phyloP scores from a whole-genome alignment of 352 stramenopile species.

The Globisporangium rhizosaccharum region DNA sequence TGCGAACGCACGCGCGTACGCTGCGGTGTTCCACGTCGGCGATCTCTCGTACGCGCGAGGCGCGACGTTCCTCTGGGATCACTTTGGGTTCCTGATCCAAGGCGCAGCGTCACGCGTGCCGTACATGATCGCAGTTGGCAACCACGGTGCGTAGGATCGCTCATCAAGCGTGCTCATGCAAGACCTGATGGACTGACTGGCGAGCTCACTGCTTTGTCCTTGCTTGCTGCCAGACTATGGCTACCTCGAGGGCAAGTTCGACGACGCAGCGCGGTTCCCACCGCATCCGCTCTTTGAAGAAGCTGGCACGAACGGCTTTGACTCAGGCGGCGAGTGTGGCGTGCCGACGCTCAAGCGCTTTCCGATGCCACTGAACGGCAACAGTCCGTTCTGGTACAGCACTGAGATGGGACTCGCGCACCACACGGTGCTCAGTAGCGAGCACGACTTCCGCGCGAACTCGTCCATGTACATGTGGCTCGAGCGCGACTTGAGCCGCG shows the following conservation, averaged over 20 bases:
- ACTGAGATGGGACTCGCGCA: conserved; percentile 46
- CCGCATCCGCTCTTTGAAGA: conserved; percentile 28
- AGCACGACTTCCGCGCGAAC: conserved; percentile 45
- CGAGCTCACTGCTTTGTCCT: neutral
- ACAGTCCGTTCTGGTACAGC: conserved; percentile 60
- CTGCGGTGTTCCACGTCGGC: conserved; percentile 78
- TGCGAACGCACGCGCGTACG: conserved; percentile 27
- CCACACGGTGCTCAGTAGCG: conserved; percentile 43
- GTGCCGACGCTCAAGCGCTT: conserved; percentile 72
- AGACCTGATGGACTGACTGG: neutral
- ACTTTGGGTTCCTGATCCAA: conserved; percentile 79
- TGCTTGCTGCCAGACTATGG: conserved; percentile 24
- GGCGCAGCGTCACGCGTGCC: conserved; percentile 63
- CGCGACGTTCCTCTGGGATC: conserved; percentile 78
- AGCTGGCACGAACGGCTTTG: conserved; percentile 24
- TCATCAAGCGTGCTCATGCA: no score
- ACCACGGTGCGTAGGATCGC: conserved; percentile 21
- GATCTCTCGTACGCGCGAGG: conserved; percentile 74
- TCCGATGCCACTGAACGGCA: conserved; percentile 59
- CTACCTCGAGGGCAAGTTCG: conserved; percentile 30
- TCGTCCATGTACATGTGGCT: conserved; percentile 50
- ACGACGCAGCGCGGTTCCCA: conserved; percentile 22
- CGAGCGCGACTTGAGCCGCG: conserved; percentile 34
- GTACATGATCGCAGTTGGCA: conserved; percentile 68
- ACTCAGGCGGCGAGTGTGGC: conserved; percentile 83